phyloP scores from a whole-genome alignment of 1,139 yeast species.

The Hyphopichia burtonii region DNA sequence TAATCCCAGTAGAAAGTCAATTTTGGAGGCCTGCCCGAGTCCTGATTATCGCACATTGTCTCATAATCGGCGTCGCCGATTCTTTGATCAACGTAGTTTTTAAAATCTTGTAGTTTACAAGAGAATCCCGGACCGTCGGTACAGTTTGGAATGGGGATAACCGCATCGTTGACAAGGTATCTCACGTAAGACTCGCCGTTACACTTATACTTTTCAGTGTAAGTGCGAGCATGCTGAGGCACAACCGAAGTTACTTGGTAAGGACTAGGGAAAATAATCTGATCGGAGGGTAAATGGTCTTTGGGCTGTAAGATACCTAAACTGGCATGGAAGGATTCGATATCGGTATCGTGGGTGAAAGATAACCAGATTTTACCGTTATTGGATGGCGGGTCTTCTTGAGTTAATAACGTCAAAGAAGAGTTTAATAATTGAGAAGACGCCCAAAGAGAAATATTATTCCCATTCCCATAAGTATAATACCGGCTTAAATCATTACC shows the following conservation, averaged over 20 bases:
- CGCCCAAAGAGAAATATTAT: constrained; percentile 34
- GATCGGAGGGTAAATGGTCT: constrained; percentile 19
- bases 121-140: constrained; percentile 35
- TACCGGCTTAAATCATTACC: constrained; percentile 36
- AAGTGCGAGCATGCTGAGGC: constrained; percentile 29
- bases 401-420: constrained; percentile 35
- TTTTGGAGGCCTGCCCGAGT: constrained; percentile 17
- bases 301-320: constrained; percentile 23
- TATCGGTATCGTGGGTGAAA: constrained; percentile 31
- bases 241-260: constrained; percentile 23
- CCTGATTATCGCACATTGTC: constrained; percentile 26
- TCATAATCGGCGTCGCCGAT: constrained; percentile 16
- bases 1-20: constrained; percentile 33
- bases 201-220: constrained; percentile 25
- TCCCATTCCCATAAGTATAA: constrained; percentile 46
- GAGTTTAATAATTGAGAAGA: constrained; percentile 49
- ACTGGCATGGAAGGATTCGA: constrained; percentile 25
- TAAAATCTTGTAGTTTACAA: constrained; percentile 23
- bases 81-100: constrained; percentile 18
- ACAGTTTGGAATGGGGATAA: constrained; percentile 24
- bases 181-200: constrained; percentile 23
- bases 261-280: constrained; percentile 24
- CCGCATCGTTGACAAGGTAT: constrained; percentile 28
- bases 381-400: constrained; percentile 8
- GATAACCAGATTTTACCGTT: constrained; percentile 23